Evolutionary conservation across 2,329 filamentous ascomycete species (phyloP), one percentile per base, ranked within the genome.

Genomic region (Acrocalymma vagum): DNA sequence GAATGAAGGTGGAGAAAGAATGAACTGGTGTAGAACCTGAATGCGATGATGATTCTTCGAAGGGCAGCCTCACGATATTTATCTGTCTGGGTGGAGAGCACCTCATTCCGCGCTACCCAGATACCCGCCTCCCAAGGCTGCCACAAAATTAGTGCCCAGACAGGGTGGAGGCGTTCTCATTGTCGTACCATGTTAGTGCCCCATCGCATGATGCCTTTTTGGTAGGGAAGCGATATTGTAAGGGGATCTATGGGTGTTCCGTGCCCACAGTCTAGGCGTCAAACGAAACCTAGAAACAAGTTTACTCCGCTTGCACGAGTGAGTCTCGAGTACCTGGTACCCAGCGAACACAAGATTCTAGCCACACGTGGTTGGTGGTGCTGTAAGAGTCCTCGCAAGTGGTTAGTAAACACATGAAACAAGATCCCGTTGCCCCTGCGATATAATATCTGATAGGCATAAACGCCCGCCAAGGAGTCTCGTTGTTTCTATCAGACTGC

Each of bases 1-100:
- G 55, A 28, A 45, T 56, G 44, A 40, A 39, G 31, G 24, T 43
- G 27, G 44, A 49, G 44, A 63, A 58, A 50, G 59, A 61, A 53
- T 41, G 60, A 50, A 61, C 46, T 56, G 56, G 55, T 50, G 38
- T 53, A 48, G 39, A 33, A 51, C 55, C 50, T 48, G 42, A 55
- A 53, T 44, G 58, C 56, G 57, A 58, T 62, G 50, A 43, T 45
- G 21, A 20, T 44, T 24, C 40, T 15, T 6, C 24, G 15, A 34
- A 31, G 42, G 43, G 41, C 34, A 39, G 37, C 34, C 30, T 32
- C 30, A 21, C 33, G 34, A 45, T 62, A 60, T 60, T 58, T 62
- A 60, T 57, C 37, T 41, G 6, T 21, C 11, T n/a, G n/a, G n/a
- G n/a, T n/a, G n/a, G n/a, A n/a, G n/a, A n/a, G n/a, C n/a, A n/a